A percentile compares a stretch with the other conserved stretches of the same genome.
Evolutionary conservation across 2,329 filamentous ascomycete genomes (phyloP).

Genomic region (Stemphylium lycopersici): DNA sequence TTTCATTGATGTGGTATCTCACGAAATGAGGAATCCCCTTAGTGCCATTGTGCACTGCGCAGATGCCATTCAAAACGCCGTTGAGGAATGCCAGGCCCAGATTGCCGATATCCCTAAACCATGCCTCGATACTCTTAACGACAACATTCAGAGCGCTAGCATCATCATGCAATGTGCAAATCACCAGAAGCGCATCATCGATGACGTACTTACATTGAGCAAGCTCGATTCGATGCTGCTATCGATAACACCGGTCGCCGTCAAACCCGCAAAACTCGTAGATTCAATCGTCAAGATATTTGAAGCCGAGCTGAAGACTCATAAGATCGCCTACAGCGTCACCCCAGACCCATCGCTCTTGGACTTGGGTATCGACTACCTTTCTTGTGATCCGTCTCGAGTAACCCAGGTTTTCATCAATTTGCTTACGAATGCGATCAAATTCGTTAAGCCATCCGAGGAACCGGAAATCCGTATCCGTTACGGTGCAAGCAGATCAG

Average conservation of each 20-base stretch:
- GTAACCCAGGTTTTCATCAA: constrained; percentile 78
- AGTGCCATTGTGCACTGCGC: constrained; percentile 54
- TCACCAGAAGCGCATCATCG: constrained; percentile 57
- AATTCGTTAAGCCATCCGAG: constrained; percentile 49
- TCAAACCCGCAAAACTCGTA: constrained; percentile 47
- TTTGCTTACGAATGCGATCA: constrained; percentile 64
- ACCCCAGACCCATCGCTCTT: constrained; percentile 47
- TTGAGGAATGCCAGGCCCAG: constrained; percentile 39
- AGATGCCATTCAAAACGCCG: constrained; percentile 49
- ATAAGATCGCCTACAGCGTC: constrained; percentile 38
- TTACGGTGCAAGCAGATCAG: constrained; percentile 40
- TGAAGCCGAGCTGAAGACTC: constrained; percentile 45
- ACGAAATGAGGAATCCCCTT: constrained; percentile 56
- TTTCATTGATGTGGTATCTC: constrained; percentile 49
- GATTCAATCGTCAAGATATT: constrained; percentile 48
- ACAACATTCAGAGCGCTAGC: constrained; percentile 45
- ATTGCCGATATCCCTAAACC: constrained; percentile 29
- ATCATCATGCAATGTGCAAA: constrained; percentile 55
- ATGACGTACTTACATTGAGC: constrained; percentile 55
- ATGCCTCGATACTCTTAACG: constrained; percentile 35
- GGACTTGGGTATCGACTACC: constrained; percentile 45
- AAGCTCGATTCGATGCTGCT: constrained; percentile 55
- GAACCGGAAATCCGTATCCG: constrained; percentile 48
- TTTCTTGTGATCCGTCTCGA: constrained; percentile 52
- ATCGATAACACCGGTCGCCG: constrained; percentile 50